Evolutionary conservation across 192 early-diverging fungal species (phyloP).

Genomic region (Coemansia sp.): DNA sequence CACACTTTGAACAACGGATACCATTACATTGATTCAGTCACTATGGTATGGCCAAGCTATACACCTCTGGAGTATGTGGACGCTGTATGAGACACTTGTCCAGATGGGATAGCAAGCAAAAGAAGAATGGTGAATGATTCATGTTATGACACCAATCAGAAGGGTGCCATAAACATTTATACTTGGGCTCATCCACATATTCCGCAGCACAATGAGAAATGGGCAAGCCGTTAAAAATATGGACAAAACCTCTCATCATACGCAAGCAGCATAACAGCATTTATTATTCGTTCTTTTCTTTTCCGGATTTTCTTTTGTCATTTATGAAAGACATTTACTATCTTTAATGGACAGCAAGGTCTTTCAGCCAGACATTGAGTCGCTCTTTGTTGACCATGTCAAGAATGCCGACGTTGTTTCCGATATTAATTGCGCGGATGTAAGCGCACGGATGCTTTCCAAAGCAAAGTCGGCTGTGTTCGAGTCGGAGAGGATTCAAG

Average conservation of each 20-base stretch:
- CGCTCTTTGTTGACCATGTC: slow-evolving; percentile 40
- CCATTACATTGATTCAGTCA: slow-evolving; percentile 44
- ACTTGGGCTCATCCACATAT: not conserved
- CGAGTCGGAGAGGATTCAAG: not conserved
- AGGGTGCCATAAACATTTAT: not conserved
- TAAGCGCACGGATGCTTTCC: slow-evolving; percentile 26
- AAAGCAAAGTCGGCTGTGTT: slow-evolving; percentile 19
- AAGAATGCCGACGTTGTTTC: slow-evolving; percentile 28
- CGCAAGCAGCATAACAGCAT: not conserved
- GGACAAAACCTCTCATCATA: not conserved
- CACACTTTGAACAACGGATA: slow-evolving; percentile 34
- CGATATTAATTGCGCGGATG: slow-evolving; percentile 1
- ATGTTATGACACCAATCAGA: not conserved
- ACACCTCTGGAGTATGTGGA: slow-evolving; percentile 41
- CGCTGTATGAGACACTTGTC: not conserved
- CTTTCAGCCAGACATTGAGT: slow-evolving; percentile 25
- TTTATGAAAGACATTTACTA: not conserved
- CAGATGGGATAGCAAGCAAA: not conserved
- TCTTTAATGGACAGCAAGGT: not conserved
- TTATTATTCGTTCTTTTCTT: not conserved
- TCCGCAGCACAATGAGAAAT: slow-evolving; percentile 3
- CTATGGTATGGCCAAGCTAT: slow-evolving; percentile 55
- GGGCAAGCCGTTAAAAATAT: not conserved
- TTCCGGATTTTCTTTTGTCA: not conserved
- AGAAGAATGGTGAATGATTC: not conserved